Percentiles rank a stretch among this genome's conserved stretches.
Conservation (phyloP, 108 stramenopile genomes). For the Cylindrotheca closterium region DNA sequence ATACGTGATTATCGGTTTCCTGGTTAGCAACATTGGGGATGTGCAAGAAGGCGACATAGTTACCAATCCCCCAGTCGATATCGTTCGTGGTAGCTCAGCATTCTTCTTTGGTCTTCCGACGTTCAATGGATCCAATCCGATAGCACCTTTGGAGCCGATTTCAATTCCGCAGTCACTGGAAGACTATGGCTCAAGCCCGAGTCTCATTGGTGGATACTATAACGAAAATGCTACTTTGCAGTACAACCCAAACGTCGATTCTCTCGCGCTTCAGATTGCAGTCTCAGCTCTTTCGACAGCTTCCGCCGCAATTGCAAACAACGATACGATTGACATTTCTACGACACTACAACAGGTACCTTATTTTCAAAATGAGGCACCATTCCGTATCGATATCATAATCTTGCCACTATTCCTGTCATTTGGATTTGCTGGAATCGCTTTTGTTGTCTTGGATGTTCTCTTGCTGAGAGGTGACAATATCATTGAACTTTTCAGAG, state of each 20-base stretch:
- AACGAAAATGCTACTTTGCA: conserved; percentile 20
- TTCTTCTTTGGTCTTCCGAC: conserved; percentile 18
- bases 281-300: conserved; percentile 17
- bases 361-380: conserved; percentile 6
- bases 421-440: conserved; percentile 37
- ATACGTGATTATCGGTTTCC: conserved; percentile 27
- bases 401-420: conserved; percentile 22
- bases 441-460: conserved; percentile 31
- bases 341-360: conserved; percentile 31
- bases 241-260: conserved; percentile 9
- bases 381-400: conserved; percentile 28
- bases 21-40: conserved; percentile 4
- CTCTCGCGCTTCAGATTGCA: conserved; percentile 31
- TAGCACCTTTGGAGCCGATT: conserved; percentile 4
- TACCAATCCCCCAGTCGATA: conserved; percentile 2
- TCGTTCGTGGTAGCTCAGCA: not conserved
- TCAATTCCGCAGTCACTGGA: conserved; percentile 3
- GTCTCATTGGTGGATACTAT: conserved; percentile 25
- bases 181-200: conserved; percentile 4
- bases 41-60: conserved; percentile 12
- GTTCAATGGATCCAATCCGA: not conserved
- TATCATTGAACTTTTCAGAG: conserved; percentile 30
- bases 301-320: not conserved
- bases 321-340: conserved; percentile 10
- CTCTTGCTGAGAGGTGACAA: conserved; percentile 31